Evolutionary conservation across 169 alveolate species (phyloP), one percentile per base, ranked within the genome.

Genomic region (Plasmodium cynomolgi): DNA sequence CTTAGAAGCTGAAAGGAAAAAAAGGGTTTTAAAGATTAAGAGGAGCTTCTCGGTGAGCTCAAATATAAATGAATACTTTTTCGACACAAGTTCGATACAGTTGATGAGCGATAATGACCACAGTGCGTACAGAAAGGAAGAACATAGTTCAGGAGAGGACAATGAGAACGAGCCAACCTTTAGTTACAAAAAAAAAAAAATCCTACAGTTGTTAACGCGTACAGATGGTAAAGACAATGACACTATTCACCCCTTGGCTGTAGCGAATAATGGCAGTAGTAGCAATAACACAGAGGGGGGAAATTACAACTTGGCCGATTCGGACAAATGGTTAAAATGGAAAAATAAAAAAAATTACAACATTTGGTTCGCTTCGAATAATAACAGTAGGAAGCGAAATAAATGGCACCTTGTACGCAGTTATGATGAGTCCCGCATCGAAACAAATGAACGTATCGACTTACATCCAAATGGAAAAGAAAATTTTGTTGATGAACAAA

Each of bases 1-100:
- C 44, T 11, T 29, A 75, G 47, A 17, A 44, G 23, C 9, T 2
- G 56, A 75, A 44, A 39, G 20, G 56, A 33, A 26, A 37, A 62
- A 58, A 39, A 54, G 50, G 6, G 31, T 80, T 9, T 17, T 90
- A 44, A 79, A 90, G 23, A 37, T 56, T 15, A 80, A 79, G 50
- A 79, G 94, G 73, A 80, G 72, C 29, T 79, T 90, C 72, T 90
- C 94, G 11, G 83, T 68, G 5, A 80, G 75, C 50, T 90, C 94
- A 20, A 80, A 62, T 79, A 62, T 79, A 58, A 81, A 26, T 80
- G 94, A 90, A 23, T 90, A 90, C 39, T 90, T 80, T 90, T 41
- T 56, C 3, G 79, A 90, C 73, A 31, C 54, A 26, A 73, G 29
- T 62, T 13, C 33, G 1, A 26, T 58, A 23, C 26, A 80, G n/a